Evolutionary conservation across 345 rosid species (phyloP), one percentile per base, ranked within the genome.

Genomic region (Odontarrhena argentea): DNA sequence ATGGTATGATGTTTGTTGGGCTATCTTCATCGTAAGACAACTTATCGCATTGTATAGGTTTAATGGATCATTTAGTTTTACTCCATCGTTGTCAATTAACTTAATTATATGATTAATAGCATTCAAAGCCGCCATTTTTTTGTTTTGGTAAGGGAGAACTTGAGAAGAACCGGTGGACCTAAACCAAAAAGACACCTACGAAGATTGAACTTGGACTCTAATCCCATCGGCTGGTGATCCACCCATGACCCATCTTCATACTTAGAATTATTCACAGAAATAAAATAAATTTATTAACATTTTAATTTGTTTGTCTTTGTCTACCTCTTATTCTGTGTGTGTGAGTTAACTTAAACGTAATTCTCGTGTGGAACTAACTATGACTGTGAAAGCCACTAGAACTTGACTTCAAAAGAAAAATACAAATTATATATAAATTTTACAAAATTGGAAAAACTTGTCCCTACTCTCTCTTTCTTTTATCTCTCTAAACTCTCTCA

Each of bases 91-190:
- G 22, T 18, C 22, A 18, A 18, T 18, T 18, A 18, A 18, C 22
- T 28, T 28, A 3, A 28, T 28, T 28, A 28, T 4, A 28, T 28
- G 32, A 28, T 28, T 4, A 28, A 28, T 28, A 28, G 5, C 32
- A 28, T 28, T 4, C 3, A 28, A 28, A 28, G 4, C 5, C 32
- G 5, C 5, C 32, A 28, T 28, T 28, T 28, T 4, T 28, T 2
- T 28, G 5, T 28, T 18, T 18, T 18, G 22, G 22, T 18, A 18
- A 18, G 22, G 22, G 22, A 18, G 22, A 18, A 18, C 22, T 18
- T 18, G 22, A 46, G 26, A 71, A 55, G 54, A 42, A 64, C 51
- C 32, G 71, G 60, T 72, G 71, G 56, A 64, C 66, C 70, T 48
- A 64, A 71, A 64, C 60, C 52, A 49, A 26, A 49, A 72, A 18